phyloP scores from a whole-genome alignment of 352 stramenopile species.

The Phytopythium mirpurense region DNA sequence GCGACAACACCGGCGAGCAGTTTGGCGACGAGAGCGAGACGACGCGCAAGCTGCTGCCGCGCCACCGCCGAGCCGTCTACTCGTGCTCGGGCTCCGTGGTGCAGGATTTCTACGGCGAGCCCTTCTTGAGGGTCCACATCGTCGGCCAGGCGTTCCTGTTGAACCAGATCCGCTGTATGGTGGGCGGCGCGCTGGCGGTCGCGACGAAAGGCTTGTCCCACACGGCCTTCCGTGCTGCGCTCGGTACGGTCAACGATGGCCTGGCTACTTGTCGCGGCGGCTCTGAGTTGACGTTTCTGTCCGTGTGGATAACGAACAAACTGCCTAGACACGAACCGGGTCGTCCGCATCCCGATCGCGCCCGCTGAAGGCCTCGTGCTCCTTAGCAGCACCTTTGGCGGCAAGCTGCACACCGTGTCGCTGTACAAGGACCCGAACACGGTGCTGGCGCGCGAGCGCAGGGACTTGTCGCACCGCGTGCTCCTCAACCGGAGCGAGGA shows the following conservation, averaged over 20 bases:
- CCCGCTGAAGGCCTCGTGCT: constrained; percentile 87
- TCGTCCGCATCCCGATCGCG: constrained; percentile 84
- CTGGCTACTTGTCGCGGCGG: no score
- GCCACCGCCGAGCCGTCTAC: constrained; percentile 76
- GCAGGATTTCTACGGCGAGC: constrained; percentile 47
- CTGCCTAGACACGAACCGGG: constrained; percentile 68
- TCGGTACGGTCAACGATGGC: no score
- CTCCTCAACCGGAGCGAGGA: constrained; percentile 50
- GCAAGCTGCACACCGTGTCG: constrained; percentile 74
- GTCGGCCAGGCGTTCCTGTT: constrained; percentile 81
- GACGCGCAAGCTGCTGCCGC: constrained; percentile 48
- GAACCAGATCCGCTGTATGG: constrained; percentile 91
- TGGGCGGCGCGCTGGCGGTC: constrained; percentile 80
- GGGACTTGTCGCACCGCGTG: constrained; percentile 49
- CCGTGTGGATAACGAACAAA: no score
- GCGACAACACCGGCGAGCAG: constrained; percentile 22
- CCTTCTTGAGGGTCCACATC: constrained; percentile 73
- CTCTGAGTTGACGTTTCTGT: neutral
- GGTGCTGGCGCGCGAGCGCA: constrained; percentile 41
- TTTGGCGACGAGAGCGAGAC: constrained; percentile 32
- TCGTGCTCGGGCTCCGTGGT: constrained; percentile 64
- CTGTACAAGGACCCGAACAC: constrained; percentile 70
- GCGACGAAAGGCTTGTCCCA: constrained; percentile 66
- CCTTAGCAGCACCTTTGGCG: constrained; percentile 73
- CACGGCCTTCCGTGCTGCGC: constrained; percentile 59